A percentile compares a stretch with the other conserved stretches of the same genome.
These are phyloP conservation scores for Calonectria multiphialidica DNA, from an alignment of 2,329 filamentous ascomycete species.

Conservation along the genomic window DNA sequence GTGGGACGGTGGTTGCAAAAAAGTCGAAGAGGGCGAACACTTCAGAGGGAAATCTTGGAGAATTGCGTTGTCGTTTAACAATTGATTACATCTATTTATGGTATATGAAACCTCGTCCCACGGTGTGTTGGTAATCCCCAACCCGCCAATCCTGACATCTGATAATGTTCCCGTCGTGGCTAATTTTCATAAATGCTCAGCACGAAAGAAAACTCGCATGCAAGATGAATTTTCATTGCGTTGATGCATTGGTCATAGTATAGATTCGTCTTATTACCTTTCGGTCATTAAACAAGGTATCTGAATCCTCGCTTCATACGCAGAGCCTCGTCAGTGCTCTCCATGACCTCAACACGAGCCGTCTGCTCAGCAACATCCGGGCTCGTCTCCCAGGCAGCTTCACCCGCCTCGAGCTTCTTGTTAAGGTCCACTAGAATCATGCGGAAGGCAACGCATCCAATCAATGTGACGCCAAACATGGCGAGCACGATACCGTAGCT, in stretches of 20 bases:
- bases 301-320: conserved; percentile 61
- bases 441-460: conserved; percentile 63
- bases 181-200: neutral
- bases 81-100: neutral
- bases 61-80: neutral
- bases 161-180: neutral
- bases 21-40: neutral
- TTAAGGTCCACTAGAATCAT: conserved; percentile 60
- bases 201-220: neutral
- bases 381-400: conserved; percentile 52
- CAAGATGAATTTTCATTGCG: neutral
- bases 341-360: conserved; percentile 52
- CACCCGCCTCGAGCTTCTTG: conserved; percentile 58
- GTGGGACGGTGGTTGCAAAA: neutral
- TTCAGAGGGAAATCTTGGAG: neutral
- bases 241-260: neutral
- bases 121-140: neutral
- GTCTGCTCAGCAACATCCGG: conserved; percentile 55
- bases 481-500: conserved; percentile 74
- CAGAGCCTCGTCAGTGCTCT: conserved; percentile 57
- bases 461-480: conserved; percentile 72
- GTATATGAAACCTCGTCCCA: neutral
- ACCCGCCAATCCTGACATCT: neutral
- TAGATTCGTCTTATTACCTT: neutral
- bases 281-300: conserved; percentile 54